phyloP scores from a whole-genome alignment of 108 stramenopile genomes.

The Stephanodiscus triporus region DNA sequence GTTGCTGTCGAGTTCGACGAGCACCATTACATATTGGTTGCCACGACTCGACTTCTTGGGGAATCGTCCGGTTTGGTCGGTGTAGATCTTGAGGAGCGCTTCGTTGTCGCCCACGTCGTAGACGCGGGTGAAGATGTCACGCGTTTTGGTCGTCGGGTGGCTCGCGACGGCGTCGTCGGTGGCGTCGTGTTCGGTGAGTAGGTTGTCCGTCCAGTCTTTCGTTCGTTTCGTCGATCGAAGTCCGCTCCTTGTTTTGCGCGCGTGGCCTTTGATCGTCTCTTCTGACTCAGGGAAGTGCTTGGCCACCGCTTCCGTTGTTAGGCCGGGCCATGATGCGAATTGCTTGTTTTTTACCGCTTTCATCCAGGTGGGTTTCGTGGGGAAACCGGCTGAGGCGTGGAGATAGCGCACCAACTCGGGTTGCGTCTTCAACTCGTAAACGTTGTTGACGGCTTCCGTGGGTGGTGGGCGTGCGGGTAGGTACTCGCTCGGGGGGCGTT shows the following conservation, averaged over 20 bases:
- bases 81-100: conserved; percentile 18
- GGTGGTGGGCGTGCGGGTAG: background rate
- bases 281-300: conserved; percentile 18
- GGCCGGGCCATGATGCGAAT: conserved; percentile 23
- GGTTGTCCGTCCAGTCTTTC: background rate
- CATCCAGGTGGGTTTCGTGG: conserved; percentile 8
- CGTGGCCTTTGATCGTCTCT: conserved; percentile 20
- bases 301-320: conserved; percentile 9
- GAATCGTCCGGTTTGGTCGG: conserved; percentile 54
- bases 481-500: background rate
- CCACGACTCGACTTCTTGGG: conserved; percentile 30
- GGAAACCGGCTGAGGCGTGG: conserved; percentile 21
- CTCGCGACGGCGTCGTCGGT: background rate
- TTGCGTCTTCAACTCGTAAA: background rate
- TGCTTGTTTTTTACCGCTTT: conserved; percentile 10
- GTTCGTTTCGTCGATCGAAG: conserved; percentile 12
- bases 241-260: background rate
- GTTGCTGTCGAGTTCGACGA: conserved; percentile 52
- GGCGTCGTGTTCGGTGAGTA: background rate
- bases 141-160: background rate
- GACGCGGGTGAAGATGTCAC: background rate
- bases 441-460: background rate
- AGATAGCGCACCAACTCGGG: conserved; percentile 8
- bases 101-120: background rate
- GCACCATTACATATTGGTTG: conserved; percentile 47